Conservation (phyloP, 176 grass and related monocot species). For the Aegilops longissima region DNA sequence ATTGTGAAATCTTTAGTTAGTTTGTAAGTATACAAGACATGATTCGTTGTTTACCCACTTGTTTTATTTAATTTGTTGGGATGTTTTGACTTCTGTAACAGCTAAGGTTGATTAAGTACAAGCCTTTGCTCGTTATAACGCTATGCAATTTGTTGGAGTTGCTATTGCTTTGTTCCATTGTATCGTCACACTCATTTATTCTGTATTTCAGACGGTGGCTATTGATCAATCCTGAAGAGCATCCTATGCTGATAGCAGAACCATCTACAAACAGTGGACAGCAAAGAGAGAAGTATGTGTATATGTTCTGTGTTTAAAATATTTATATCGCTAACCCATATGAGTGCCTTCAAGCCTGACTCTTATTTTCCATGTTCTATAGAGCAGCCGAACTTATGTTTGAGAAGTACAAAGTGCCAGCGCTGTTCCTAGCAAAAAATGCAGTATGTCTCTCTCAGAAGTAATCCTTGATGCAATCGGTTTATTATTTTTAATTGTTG, state of each 20-base stretch:
- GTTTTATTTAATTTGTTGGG: conserved; percentile 8
- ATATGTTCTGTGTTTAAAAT: conserved; percentile 21
- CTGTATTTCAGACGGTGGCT: conserved; percentile 59
- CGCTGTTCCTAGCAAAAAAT: conserved; percentile 95
- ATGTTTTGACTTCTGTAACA: not conserved
- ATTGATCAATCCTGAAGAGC: conserved; percentile 96
- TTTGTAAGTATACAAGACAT: not conserved
- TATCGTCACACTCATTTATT: conserved; percentile 7
- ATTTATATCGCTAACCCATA: not conserved
- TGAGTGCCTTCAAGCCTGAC: conserved; percentile 16
- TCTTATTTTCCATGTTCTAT: conserved; percentile 39
- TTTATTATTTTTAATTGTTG: conserved; percentile 39
- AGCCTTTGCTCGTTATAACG: not conserved
- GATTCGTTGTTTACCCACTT: not conserved
- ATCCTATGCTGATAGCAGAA: conserved; percentile 97
- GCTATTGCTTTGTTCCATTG: not conserved
- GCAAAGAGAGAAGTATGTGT: conserved; percentile 85
- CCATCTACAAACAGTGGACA: conserved; percentile 78
- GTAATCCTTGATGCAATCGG: conserved; percentile 13
- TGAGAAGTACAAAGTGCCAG: conserved; percentile 98
- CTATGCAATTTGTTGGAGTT: conserved; percentile 3
- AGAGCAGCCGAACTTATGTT: conserved; percentile 99
- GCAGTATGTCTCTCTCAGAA: conserved; percentile 68
- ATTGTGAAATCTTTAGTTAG: not conserved
- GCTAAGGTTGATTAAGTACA: not conserved